Base-by-base conservation (phyloP, 202 grass and related monocot genomes). In the Schoenoplectus triqueter region DNA sequence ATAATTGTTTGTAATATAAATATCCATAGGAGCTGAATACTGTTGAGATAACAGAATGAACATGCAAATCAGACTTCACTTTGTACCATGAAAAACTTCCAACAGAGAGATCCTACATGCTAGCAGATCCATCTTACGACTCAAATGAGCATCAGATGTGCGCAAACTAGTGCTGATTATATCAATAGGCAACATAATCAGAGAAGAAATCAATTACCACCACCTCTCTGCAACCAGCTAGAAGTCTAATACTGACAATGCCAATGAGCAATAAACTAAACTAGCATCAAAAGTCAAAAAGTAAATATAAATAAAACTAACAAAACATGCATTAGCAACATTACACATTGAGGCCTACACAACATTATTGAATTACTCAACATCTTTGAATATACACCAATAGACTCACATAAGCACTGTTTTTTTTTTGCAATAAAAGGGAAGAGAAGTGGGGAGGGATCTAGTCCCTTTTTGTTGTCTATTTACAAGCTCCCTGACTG, bases 371-470 rank as follows among this genome's bases (percentile, higher is more conserved):
- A 70, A 83, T 83, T 83, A 70, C 65, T 69, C 15, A 51, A 41
- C 65, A 41, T 44, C 39, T 83, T 83, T 19, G 6, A 83, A 83
- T 83, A 83, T 83, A 83, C 81, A 83, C 45, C 14, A 21, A 83
- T 70, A 69, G 66, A 55, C 64, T 69, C 47, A 83, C 81, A 83
- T 55, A 83, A 71, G 81, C 44, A 66, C 45, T 52, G 60, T 48
- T 76, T 50, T 80, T 80, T 63, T 82, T 80, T 62, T 44, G 51
- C 49, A 69, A 59, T 6, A 57, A 52, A 69, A 41, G 62, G 65
- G 62, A 19, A 44, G 63, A 66, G 41, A 77, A 57, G 73, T 7
- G 18, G 63, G 21, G 22, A 20, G 48, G 17, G n/a, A 11, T 48
- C 50, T 31, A 13, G 50, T 55, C 64, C 49, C 63, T 56, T 66